A percentile compares a stretch with the other conserved stretches of the same genome.
Conservation (phyloP, 805 yeast species). For the Grigorovia transvaalensis region DNA sequence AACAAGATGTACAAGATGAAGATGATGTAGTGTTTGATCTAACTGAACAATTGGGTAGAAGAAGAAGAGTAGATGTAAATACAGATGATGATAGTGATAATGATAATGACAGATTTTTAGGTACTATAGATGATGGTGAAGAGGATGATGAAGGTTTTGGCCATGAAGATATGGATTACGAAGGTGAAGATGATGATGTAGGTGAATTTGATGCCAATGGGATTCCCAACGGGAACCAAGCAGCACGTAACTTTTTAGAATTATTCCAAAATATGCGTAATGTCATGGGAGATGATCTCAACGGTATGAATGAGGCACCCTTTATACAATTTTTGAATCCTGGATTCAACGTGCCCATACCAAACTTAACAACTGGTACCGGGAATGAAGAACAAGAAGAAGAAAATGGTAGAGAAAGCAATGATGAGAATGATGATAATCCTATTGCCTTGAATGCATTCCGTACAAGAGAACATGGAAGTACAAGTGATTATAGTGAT, state of each 20-base stretch:
- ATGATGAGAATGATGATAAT: neutral
- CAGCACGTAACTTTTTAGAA: conserved; percentile 17
- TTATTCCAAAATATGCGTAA: conserved; percentile 20
- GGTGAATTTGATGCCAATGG: conserved; percentile 10
- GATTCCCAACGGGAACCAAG: conserved; percentile 6
- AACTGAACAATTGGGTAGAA: neutral
- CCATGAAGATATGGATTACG: conserved; percentile 12
- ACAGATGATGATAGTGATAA: neutral
- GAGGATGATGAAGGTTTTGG: conserved; percentile 2
- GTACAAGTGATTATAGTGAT: neutral
- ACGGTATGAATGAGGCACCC: conserved; percentile 9
- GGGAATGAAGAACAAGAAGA: neutral
- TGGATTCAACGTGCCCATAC: conserved; percentile 5
- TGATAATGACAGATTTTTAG: no score
- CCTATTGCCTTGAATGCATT: neutral
- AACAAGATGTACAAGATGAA: conserved; percentile 1
- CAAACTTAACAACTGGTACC: neutral
- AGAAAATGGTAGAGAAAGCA: neutral
- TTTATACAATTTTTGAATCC: conserved; percentile 17
- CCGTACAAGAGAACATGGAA: neutral
- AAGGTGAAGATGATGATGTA: conserved; percentile 13
- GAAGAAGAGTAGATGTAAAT: neutral
- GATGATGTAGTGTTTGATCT: neutral
- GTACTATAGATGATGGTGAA: neutral
- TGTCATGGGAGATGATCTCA: conserved; percentile 12